Evolutionary conservation across 192 early-diverging fungal species (phyloP), one percentile per base, ranked within the genome.

Genomic region (Entrophospora sp.): DNA sequence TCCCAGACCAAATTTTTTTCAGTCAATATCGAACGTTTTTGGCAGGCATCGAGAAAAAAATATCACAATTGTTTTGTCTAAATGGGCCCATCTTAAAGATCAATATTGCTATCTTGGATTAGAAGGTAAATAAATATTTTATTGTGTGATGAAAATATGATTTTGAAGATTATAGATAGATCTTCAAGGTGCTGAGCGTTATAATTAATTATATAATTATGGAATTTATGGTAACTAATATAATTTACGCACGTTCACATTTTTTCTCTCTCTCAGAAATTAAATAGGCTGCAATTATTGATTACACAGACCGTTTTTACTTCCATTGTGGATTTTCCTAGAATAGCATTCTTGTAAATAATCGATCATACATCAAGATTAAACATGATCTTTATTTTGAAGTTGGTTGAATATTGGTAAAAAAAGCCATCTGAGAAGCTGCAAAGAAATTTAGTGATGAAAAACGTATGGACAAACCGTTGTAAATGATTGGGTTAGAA

Each of bases 1-100:
- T 32, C 93, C 94, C 20, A 83, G 82, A 49, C 96, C 96, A 32
- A 92, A n/a, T n/a, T n/a, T 94, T 24, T 81, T 97, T 36, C 75
- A 75, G 30, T 90, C 91, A 16, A 90, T 86, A 0, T 75, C 81
- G 43, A 69, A 73, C 35, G 78, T 86, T 28, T 80, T 98, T n/a
- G 18, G 70, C 67, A 59, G 77, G 79, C 6, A 76, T 90, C 18
- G 84, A 93, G 65, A 85, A n/a, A 86, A 66, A 78, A 81, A 31
- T 72, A 97, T 49, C 73, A 80, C 55, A 86, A 85, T 3, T 81
- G 86, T 3, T 95, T 94, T 72, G 94, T 94, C 82, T 59, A 85
- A 88, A 67, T 79, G 80, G 43, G 94, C 94, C 14, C 82, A 84
- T 20, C 67, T 72, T 1, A 75, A 79, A 27, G 93, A 95, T 73